Base-by-base conservation (phyloP, 2,329 filamentous ascomycete species). In the Stemphylium vesicarium region DNA sequence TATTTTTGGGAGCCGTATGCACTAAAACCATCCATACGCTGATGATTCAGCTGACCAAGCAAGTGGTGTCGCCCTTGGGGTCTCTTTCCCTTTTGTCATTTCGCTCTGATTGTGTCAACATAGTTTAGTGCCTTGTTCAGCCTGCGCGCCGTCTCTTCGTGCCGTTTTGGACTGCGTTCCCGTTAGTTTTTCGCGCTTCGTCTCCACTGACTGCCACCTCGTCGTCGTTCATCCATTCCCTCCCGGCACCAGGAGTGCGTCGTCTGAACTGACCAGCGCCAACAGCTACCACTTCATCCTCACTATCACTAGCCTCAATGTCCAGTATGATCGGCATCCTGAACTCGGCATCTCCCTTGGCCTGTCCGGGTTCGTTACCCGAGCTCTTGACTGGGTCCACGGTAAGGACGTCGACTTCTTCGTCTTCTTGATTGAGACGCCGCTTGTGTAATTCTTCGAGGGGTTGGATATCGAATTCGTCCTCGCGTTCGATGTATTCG, bases 401-500 rank as follows among this genome's bases (percentile, higher is more conserved):
- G 0, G 90, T 93, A 52, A 97, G 79, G 1, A 97, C 92, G 69
- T 99, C 95, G 4, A 98, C 88, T 54, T 92, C 88, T 73, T 98
- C 95, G 66, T 98, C 95, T 77, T 99, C 95, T 11, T 89, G 84
- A 72, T 98, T 93, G 2, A 98, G 82, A 38, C 93, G 86, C 26
- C 94, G 86, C 75, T 96, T 94, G 72, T 96, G 92, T 51, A 98
- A 88, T 75, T 98, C 94, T 72, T 97, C 94, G 53, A 94, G 89
- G 0, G 92, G 92, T 72, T 98, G 95, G 52, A 98, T 96, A 75
- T 99, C 96, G 67, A 99, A 99, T 72, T 99, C 95, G 73, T 99
- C 95, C 77, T 99, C 95, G 51, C 86, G 85, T 75, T 99, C 95
- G 37, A 96, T 86, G 72, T 99, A 99, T 74, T 98, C 92, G 18